Conservation (phyloP, 768 basidiomycete genomes). For the Exsudoporus frostii region DNA sequence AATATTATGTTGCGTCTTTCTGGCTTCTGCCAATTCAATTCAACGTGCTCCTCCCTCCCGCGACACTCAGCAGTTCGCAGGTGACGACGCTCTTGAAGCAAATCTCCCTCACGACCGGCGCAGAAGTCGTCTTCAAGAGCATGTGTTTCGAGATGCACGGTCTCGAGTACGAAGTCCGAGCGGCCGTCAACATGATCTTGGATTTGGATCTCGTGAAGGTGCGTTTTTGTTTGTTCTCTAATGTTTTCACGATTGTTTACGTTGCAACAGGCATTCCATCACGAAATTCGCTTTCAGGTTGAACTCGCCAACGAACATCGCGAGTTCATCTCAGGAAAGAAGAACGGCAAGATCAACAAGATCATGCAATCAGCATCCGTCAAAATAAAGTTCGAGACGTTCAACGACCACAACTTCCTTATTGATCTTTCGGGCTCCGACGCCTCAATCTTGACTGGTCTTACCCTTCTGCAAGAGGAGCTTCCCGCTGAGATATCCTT, state of each 20-base stretch:
- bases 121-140: slow-evolving; percentile 94
- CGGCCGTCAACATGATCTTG: slow-evolving; percentile 80
- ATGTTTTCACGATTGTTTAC: neutral
- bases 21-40: slow-evolving; percentile 94
- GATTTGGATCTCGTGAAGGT: slow-evolving; percentile 93
- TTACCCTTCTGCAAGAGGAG: slow-evolving; percentile 91
- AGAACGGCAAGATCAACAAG: slow-evolving; percentile 99
- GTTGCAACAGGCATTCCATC: slow-evolving; percentile 73
- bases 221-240: slow-evolving; percentile 9
- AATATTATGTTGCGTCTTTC: slow-evolving; percentile 95
- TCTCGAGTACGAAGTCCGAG: slow-evolving; percentile 84
- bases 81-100: slow-evolving; percentile 83
- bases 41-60: slow-evolving; percentile 84
- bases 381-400: slow-evolving; percentile 98
- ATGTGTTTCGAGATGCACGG: slow-evolving; percentile 99
- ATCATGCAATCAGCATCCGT: slow-evolving; percentile 97
- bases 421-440: slow-evolving; percentile 89
- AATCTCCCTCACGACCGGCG: slow-evolving; percentile 82
- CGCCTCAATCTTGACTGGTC: slow-evolving; percentile 79
- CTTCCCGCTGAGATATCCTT: slow-evolving; percentile 98
- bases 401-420: slow-evolving; percentile 93
- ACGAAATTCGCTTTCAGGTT: slow-evolving; percentile 97
- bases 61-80: slow-evolving; percentile 76
- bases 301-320: slow-evolving; percentile 97
- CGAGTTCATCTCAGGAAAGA: slow-evolving; percentile 98